phyloP scores from a whole-genome alignment of 331 rosid species.

The Phaseolus coccineus region DNA sequence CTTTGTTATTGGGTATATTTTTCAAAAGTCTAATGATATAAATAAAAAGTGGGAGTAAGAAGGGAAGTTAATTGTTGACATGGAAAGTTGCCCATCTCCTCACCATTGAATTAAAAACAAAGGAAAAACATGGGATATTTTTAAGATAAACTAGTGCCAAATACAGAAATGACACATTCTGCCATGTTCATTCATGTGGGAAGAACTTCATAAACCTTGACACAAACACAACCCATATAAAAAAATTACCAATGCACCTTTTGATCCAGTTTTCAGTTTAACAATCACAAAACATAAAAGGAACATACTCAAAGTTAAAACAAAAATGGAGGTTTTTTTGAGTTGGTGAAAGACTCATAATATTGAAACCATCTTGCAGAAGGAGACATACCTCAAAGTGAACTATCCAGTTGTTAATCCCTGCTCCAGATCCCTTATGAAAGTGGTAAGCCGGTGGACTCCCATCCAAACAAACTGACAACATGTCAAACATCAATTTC shows the following conservation, averaged over 20 bases:
- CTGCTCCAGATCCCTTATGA: constrained; percentile 70
- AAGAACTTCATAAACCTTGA: neutral
- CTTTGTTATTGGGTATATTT: neutral
- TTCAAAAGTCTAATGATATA: neutral
- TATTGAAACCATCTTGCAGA: constrained; percentile 14
- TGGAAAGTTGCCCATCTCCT: neutral
- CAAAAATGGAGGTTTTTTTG: neutral
- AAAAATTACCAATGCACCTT: neutral
- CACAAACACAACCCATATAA: neutral
- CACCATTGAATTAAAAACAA: neutral
- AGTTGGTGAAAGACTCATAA: constrained; percentile 22
- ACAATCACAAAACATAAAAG: constrained; percentile 11
- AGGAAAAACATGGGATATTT: neutral
- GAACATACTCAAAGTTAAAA: neutral
- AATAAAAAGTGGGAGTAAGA: neutral
- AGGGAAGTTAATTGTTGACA: neutral
- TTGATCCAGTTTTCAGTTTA: neutral
- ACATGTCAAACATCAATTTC: constrained; percentile 35
- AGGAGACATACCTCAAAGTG: constrained; percentile 71
- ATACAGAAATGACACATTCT: neutral
- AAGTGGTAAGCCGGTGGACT: constrained; percentile 93
- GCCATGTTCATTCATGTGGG: no score
- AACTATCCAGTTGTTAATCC: constrained; percentile 84
- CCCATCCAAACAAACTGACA: constrained; percentile 90
- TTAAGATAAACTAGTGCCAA: neutral